Conservation (phyloP, 139 green algal genomes). For the Haematococcus lacustris region DNA sequence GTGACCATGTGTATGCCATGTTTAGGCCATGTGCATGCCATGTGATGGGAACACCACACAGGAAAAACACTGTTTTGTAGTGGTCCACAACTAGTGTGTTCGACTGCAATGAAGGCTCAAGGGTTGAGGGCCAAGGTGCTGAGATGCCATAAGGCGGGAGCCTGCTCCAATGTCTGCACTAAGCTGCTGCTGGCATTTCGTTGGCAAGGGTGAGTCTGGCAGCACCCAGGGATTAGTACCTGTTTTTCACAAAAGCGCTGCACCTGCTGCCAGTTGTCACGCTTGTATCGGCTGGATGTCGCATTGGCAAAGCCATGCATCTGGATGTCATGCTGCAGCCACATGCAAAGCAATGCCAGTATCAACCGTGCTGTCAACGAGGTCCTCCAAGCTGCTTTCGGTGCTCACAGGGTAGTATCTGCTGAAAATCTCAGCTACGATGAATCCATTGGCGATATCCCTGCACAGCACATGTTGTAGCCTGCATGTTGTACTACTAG, state of each 20-base stretch:
- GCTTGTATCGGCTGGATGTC: conserved; percentile 37
- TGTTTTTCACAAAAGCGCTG: conserved; percentile 22
- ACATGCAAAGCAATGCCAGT: background rate
- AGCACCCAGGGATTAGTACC: background rate
- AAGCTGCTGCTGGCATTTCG: background rate
- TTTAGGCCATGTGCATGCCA: background rate
- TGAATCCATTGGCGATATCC: conserved; percentile 50
- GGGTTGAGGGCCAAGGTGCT: background rate
- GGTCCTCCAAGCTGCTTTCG: background rate
- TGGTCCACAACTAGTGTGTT: background rate
- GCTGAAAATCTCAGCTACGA: conserved; percentile 46
- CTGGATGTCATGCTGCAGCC: conserved; percentile 44
- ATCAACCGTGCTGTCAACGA: background rate
- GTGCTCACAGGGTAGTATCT: conserved; percentile 44
- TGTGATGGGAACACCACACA: too few relatives aligned
- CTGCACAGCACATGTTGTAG: conserved; percentile 8
- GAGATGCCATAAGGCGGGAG: background rate
- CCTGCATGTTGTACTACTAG: background rate
- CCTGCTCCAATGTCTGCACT: background rate
- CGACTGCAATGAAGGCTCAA: background rate
- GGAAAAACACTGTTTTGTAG: background rate
- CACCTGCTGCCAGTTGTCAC: conserved; percentile 54
- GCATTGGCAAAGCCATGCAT: conserved; percentile 59
- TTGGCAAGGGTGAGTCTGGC: background rate
- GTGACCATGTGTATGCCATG: too few relatives aligned